These are phyloP conservation scores for Akanthomyces lecanii DNA, from an alignment of 2,329 filamentous ascomycete genomes.

Conservation along the genomic window DNA sequence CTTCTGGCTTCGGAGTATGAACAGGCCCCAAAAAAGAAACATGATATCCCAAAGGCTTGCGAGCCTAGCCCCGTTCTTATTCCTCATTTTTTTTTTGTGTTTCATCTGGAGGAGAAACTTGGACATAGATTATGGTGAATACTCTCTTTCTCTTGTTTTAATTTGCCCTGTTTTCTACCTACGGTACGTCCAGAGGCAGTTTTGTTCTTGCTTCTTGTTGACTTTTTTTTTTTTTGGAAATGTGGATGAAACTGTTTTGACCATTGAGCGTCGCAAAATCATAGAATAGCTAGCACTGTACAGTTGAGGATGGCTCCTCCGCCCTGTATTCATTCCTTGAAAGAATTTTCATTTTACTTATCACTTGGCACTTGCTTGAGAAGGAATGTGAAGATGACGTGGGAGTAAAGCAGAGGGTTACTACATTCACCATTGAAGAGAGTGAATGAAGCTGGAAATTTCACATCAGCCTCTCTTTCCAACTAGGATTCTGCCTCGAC, in stretches of 20 bases:
- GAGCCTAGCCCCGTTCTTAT: slow-evolving; percentile 1
- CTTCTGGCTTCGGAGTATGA: not conserved
- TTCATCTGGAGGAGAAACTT: slow-evolving; percentile 13
- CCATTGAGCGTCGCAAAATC: not conserved
- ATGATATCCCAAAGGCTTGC: slow-evolving; percentile 19
- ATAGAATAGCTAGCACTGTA: slow-evolving; percentile 4
- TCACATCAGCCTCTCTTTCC: not conserved
- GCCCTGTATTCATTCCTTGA: not conserved
- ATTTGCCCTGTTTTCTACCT: not conserved
- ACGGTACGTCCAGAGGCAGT: not conserved
- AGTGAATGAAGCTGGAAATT: not conserved
- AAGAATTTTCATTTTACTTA: not conserved
- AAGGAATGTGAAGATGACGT: not conserved
- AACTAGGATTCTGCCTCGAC: not conserved
- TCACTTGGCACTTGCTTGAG: not conserved
- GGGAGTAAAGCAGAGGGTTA: not conserved
- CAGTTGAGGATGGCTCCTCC: not conserved
- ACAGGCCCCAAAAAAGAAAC: slow-evolving; percentile 11
- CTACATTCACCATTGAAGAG: not conserved
- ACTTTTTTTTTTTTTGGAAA: slow-evolving; percentile 4
- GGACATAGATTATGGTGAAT: slow-evolving; percentile 9
- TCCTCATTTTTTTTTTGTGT: slow-evolving; percentile 12
- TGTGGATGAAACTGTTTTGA: not conserved
- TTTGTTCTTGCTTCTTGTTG: not conserved
- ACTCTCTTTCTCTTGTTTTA: slow-evolving; percentile 1